Percentiles rank a stretch among this genome's conserved stretches.
Evolutionary conservation across 805 yeast genomes (phyloP).

Genomic region (Nakazawaea ishiwadae): DNA sequence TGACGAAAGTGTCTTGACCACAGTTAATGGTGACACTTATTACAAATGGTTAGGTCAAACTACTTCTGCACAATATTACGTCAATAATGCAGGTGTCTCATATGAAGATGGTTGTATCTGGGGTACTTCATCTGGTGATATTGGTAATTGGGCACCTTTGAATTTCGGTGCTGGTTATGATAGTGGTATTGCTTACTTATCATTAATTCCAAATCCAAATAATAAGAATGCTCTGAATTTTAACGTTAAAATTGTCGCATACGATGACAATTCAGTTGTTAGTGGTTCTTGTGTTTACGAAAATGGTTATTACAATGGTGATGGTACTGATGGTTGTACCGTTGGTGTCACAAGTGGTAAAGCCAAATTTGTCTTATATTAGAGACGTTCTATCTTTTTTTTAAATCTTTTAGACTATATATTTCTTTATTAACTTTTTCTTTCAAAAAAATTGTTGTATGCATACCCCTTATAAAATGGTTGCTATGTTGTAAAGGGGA

Average conservation of each 20-base stretch:
- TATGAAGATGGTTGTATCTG: slow-evolving; percentile 67
- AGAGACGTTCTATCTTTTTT: neutral
- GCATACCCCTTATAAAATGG: no score
- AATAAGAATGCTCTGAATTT: slow-evolving; percentile 53
- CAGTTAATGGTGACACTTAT: slow-evolving; percentile 56
- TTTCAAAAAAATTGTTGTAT: no score
- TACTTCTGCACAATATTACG: slow-evolving; percentile 73
- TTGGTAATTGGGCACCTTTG: slow-evolving; percentile 80
- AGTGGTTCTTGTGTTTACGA: slow-evolving; percentile 78
- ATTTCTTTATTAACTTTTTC: neutral
- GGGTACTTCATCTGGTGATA: slow-evolving; percentile 54
- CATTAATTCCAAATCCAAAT: slow-evolving; percentile 77
- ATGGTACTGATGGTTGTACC: slow-evolving; percentile 85
- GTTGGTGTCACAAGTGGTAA: slow-evolving; percentile 81
- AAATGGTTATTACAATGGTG: slow-evolving; percentile 68
- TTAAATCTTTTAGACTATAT: neutral
- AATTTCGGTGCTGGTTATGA: slow-evolving; percentile 73
- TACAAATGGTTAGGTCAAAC: slow-evolving; percentile 57
- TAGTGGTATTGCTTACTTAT: slow-evolving; percentile 57
- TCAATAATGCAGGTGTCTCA: slow-evolving; percentile 71
- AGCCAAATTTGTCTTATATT: slow-evolving; percentile 78
- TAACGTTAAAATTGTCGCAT: slow-evolving; percentile 75
- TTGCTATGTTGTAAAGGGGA: no score
- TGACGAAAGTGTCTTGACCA: slow-evolving; percentile 45
- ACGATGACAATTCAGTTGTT: slow-evolving; percentile 54